Conservation (phyloP, 164 flowering plant genomes). For the Umbilicus rupestris region DNA sequence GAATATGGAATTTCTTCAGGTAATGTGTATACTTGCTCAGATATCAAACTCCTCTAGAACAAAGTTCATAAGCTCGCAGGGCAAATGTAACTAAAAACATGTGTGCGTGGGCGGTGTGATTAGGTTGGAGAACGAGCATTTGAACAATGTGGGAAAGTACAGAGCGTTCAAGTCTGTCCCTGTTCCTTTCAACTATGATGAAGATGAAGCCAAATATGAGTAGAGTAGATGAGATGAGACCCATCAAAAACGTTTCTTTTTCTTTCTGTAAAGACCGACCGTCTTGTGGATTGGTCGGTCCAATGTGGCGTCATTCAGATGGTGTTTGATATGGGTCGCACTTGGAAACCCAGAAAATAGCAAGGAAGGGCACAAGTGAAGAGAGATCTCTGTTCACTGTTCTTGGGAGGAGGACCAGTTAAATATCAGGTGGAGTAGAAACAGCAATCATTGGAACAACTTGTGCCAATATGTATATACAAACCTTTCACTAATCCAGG, state of each 20-base stretch:
- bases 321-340: too few relatives aligned
- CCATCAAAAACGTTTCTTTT: neutral
- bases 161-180: conserved; percentile 14
- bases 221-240: neutral
- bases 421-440: neutral
- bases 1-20: conserved; percentile 15
- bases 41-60: neutral
- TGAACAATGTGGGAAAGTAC: conserved; percentile 12
- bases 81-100: neutral
- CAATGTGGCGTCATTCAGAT: too few relatives aligned
- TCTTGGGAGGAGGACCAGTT: neutral
- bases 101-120: neutral
- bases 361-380: neutral
- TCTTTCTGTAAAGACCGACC: too few relatives aligned
- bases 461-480: too few relatives aligned
- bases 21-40: neutral
- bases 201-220: conserved; percentile 11
- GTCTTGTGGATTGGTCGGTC: too few relatives aligned
- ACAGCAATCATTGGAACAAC: neutral
- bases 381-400: neutral
- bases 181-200: conserved; percentile 12
- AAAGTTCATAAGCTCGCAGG: too few relatives aligned
- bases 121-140: conserved; percentile 14
- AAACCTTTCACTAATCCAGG: neutral
- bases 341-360: too few relatives aligned